Percentiles rank a stretch among this genome's conserved stretches.
Conservation (phyloP, 495 filamentous ascomycete species). For the Hapsidospora chrysogenum region DNA sequence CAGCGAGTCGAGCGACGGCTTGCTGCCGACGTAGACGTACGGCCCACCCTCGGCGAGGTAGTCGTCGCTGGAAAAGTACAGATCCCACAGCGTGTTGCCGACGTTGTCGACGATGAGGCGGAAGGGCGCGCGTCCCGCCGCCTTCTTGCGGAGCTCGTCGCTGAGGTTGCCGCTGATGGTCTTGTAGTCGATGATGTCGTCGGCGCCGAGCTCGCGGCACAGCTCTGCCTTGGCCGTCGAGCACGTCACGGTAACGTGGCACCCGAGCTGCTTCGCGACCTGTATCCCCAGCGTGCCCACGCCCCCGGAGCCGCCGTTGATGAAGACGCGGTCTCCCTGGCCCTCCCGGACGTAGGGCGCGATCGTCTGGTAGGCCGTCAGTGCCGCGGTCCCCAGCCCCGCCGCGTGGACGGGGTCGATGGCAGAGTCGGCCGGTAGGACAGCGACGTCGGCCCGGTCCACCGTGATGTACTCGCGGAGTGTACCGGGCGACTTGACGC, state of each 20-base stretch:
- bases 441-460: constrained; percentile 8
- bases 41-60: constrained; percentile 28
- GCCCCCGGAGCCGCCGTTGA: constrained; percentile 47
- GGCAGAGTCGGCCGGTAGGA: constrained; percentile 30
- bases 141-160: constrained; percentile 10
- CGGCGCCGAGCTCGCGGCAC: constrained; percentile 11
- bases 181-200: constrained; percentile 16
- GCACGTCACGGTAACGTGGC: constrained; percentile 18
- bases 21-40: constrained; percentile 33
- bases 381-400: constrained; percentile 19
- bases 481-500: constrained; percentile 23
- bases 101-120: constrained; percentile 40
- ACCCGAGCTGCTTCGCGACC: constrained; percentile 41
- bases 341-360: constrained; percentile 29
- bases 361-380: constrained; percentile 40
- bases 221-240: constrained; percentile 11
- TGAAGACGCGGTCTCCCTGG: constrained; percentile 39
- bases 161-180: constrained; percentile 5
- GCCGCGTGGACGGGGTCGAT: constrained; percentile 30
- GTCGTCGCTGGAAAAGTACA: constrained; percentile 31
- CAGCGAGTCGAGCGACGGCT: neutral
- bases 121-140: constrained; percentile 29
- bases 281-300: constrained; percentile 42
- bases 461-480: constrained; percentile 32
- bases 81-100: constrained; percentile 15